Evolutionary conservation across 768 basidiomycete species (phyloP).

Genomic region (Chalciporus piperatus): DNA sequence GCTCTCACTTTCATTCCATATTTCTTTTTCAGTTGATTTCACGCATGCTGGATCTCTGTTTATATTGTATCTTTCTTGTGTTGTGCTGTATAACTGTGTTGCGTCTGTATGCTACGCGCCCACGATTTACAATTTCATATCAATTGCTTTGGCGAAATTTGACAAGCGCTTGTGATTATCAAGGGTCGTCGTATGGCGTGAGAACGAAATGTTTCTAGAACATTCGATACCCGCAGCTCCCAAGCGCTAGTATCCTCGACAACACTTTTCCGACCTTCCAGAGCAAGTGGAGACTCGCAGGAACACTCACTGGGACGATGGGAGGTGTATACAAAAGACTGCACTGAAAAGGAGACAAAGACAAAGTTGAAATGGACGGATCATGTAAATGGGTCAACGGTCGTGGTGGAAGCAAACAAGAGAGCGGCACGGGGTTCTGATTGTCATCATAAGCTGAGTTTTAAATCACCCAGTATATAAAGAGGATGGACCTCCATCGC

Average conservation of each 20-base stretch:
- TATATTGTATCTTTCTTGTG: background rate
- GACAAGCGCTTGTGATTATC: conserved; percentile 1
- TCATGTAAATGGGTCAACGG: background rate
- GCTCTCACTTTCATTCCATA: background rate
- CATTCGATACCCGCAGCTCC: conserved; percentile 16
- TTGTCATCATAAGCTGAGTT: conserved; percentile 30
- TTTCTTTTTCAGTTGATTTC: background rate
- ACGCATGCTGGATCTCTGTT: background rate
- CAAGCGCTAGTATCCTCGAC: background rate
- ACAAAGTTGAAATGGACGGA: conserved; percentile 6
- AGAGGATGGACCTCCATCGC: conserved; percentile 7
- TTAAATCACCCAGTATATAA: conserved; percentile 31
- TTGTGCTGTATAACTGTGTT: background rate
- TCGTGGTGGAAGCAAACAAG: conserved; percentile 27
- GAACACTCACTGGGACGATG: background rate
- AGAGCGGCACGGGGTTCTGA: conserved; percentile 13
- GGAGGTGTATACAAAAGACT: background rate
- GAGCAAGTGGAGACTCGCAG: background rate
- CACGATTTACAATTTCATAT: too few species aligned
- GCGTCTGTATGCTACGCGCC: too few species aligned
- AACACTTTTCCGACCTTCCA: background rate
- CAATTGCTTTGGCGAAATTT: background rate
- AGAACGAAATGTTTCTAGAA: conserved; percentile 25
- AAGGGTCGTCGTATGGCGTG: conserved; percentile 6
- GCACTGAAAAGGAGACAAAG: background rate